phyloP scores from a whole-genome alignment of 2,329 filamentous ascomycete genomes.

The Colletotrichum agaves region DNA sequence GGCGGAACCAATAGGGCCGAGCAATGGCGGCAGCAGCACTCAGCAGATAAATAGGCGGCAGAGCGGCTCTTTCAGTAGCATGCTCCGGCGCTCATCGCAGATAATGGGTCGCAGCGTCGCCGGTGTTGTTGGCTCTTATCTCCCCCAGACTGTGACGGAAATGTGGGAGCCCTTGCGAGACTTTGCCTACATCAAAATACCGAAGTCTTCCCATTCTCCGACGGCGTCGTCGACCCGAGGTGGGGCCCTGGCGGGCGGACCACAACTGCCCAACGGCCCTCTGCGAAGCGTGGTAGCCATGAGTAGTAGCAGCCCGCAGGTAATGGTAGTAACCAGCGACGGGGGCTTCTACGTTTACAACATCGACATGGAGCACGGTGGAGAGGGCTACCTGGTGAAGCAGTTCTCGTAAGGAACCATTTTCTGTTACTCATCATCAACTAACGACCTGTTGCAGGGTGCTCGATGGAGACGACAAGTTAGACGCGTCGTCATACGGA shows the following conservation, averaged over 20 bases:
- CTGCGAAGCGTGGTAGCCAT: slow-evolving; percentile 95
- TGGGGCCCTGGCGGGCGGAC: slow-evolving; percentile 10
- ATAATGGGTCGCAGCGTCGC: slow-evolving; percentile 91
- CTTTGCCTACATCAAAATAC: slow-evolving; percentile 96
- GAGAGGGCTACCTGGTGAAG: slow-evolving; percentile 90
- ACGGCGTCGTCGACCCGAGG: slow-evolving; percentile 37
- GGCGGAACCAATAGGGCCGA: slow-evolving; percentile 49
- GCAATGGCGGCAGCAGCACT: slow-evolving; percentile 42
- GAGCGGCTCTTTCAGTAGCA: slow-evolving; percentile 86
- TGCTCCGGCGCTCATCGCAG: slow-evolving; percentile 94
- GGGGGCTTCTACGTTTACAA: slow-evolving; percentile 95
- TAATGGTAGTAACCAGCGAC: slow-evolving; percentile 98
- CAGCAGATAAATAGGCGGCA: slow-evolving; percentile 55
- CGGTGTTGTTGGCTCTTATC: slow-evolving; percentile 88
- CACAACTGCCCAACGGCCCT: slow-evolving; percentile 55
- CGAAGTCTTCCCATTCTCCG: slow-evolving; percentile 62
- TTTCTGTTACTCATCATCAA: neutral
- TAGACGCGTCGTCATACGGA: slow-evolving; percentile 60
- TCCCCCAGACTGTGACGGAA: slow-evolving; percentile 93
- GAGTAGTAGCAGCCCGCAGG: slow-evolving; percentile 92
- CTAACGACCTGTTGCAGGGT: slow-evolving; percentile 50
- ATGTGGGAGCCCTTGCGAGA: slow-evolving; percentile 97
- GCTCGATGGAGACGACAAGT: slow-evolving; percentile 65
- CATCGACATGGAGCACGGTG: slow-evolving; percentile 93
- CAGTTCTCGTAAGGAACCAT: slow-evolving; percentile 82